These are phyloP conservation scores for Decorospora gaudefroyi DNA, from an alignment of 2,329 filamentous ascomycete genomes.

Conservation along the genomic window DNA sequence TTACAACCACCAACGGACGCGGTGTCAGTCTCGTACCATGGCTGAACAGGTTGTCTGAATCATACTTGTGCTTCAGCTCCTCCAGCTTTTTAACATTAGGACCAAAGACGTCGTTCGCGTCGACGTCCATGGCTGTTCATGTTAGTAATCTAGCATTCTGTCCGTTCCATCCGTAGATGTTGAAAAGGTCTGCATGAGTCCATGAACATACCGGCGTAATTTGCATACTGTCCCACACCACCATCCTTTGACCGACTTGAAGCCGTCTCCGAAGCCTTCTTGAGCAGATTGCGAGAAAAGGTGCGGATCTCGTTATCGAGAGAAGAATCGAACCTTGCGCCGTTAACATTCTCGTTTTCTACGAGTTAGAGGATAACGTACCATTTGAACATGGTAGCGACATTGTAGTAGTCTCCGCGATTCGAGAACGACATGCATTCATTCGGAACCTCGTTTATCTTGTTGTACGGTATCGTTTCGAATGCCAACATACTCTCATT, in stretches of 20 bases:
- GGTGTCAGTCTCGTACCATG: constrained; percentile 33
- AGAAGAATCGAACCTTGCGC: constrained; percentile 31
- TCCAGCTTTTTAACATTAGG: constrained; percentile 38
- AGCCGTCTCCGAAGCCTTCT: constrained; percentile 29
- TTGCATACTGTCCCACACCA: constrained; percentile 41
- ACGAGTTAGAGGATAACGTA: constrained; percentile 9
- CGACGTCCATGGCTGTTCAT: constrained; percentile 28
- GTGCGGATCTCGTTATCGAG: constrained; percentile 34
- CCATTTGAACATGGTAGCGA: constrained; percentile 42
- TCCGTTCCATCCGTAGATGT: no score
- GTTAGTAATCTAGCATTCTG: no score
- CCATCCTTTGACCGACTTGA: constrained; percentile 26
- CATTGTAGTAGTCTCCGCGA: constrained; percentile 42
- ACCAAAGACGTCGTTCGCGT: constrained; percentile 39
- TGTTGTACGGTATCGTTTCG: constrained; percentile 36
- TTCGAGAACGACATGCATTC: constrained; percentile 36
- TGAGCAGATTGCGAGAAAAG: constrained; percentile 33
- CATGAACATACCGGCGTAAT: constrained; percentile 35
- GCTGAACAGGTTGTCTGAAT: constrained; percentile 43
- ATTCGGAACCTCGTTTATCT: constrained; percentile 31
- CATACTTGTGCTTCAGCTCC: constrained; percentile 44
- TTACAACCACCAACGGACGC: constrained; percentile 27
- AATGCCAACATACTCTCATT: constrained; percentile 39
- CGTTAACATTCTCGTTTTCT: constrained; percentile 1
- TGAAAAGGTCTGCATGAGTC: not conserved